A percentile compares a stretch with the other conserved stretches of the same genome.
These are phyloP conservation scores for Pythium dissotocum DNA, from an alignment of 352 stramenopile genomes.

Conservation along the genomic window DNA sequence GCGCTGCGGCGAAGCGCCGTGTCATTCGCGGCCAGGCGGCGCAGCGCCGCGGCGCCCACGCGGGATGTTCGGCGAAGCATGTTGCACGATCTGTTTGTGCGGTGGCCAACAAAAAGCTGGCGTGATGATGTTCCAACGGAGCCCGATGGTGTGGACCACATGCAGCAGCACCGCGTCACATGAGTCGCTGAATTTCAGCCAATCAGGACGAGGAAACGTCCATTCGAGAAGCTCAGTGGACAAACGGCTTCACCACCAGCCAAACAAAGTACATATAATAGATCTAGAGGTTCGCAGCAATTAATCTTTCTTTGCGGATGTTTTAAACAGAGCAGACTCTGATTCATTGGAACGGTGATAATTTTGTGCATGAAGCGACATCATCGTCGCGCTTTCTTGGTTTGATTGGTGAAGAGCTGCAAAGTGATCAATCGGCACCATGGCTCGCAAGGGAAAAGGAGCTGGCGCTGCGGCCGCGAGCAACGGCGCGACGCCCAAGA, in stretches of 20 bases:
- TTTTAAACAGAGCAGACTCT: neutral
- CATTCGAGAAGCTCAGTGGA: conserved; percentile 27
- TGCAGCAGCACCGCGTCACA: conserved; percentile 19
- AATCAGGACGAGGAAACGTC: conserved; percentile 3
- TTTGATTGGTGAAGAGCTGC: conserved; percentile 33
- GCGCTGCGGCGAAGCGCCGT: conserved; percentile 3
- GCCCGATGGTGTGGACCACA: conserved; percentile 21
- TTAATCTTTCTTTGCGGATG: neutral
- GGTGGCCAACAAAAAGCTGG: conserved; percentile 24
- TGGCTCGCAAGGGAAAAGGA: conserved; percentile 26
- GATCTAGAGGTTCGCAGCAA: conserved; percentile 9
- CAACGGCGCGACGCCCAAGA: conserved; percentile 12
- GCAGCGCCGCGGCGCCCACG: conserved; percentile 21
- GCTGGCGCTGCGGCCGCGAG: conserved; percentile 7
- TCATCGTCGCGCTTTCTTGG: conserved; percentile 8
- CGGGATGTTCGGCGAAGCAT: conserved; percentile 35
- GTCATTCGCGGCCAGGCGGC: conserved; percentile 14
- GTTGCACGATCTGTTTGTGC: conserved; percentile 4
- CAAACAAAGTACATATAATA: conserved; percentile 18
- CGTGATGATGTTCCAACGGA: neutral
- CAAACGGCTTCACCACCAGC: conserved; percentile 33
- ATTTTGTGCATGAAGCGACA: conserved; percentile 27
- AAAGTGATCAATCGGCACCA: conserved; percentile 25
- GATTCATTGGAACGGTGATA: neutral
- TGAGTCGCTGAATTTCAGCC: conserved; percentile 11